Conservation (phyloP, 768 basidiomycete genomes). For the Sporobolomyces pararoseus region DNA sequence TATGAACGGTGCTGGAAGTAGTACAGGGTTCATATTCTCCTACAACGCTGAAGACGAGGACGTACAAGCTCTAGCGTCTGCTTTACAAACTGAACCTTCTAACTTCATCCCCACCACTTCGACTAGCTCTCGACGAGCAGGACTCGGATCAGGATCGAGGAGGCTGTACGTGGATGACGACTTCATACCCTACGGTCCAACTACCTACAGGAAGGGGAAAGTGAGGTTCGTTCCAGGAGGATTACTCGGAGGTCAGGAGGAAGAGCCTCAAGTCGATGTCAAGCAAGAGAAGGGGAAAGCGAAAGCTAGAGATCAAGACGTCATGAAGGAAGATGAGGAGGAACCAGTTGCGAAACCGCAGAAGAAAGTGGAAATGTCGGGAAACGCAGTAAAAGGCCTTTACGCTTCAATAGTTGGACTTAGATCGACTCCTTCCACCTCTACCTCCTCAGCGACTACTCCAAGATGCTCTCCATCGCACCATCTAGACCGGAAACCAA, state of each 20-base stretch:
- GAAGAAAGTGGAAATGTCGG: neutral
- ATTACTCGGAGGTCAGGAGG: neutral
- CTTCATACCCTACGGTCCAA: conserved; percentile 29
- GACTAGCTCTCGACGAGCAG: neutral
- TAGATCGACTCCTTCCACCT: neutral
- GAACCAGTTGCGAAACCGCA: neutral
- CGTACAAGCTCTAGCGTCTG: neutral
- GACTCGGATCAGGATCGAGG: neutral
- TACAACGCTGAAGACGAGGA: conserved; percentile 14
- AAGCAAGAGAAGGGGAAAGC: conserved; percentile 13
- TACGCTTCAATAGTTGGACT: conserved; percentile 21
- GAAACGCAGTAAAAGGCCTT: conserved; percentile 9
- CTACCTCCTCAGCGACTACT: neutral
- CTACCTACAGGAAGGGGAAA: conserved; percentile 16
- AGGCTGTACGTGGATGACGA: conserved; percentile 16
- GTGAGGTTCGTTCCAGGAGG: conserved; percentile 21
- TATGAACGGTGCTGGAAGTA: no score
- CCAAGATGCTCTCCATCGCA: neutral
- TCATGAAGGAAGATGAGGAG: neutral
- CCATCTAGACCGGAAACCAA: neutral
- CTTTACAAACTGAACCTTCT: neutral
- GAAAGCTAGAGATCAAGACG: conserved; percentile 4
- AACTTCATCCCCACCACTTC: neutral
- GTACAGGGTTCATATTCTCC: conserved; percentile 24
- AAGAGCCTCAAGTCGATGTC: neutral